phyloP scores from a whole-genome alignment of 176 grass and related monocot genomes.

The Hordeum marinum region DNA sequence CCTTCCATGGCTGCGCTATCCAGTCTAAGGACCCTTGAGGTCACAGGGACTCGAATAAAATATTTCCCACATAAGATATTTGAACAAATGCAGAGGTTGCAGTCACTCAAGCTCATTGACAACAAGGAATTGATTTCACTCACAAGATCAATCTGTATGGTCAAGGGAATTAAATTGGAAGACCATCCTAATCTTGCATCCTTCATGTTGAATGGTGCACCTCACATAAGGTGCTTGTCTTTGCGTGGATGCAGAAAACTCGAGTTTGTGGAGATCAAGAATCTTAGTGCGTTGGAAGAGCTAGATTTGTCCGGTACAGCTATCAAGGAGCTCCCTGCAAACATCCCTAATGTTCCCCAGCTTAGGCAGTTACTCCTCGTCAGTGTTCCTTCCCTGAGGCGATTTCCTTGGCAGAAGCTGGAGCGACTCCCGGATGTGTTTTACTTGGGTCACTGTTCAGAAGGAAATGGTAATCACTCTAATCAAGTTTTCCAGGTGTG shows the following conservation, averaged over 20 bases:
- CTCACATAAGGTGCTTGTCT: background rate
- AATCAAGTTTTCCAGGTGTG: background rate
- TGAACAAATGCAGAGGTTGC: too few species aligned
- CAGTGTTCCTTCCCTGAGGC: too few species aligned
- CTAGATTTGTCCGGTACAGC: background rate
- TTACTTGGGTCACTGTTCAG: background rate
- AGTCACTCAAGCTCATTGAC: background rate
- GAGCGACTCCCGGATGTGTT: too few species aligned
- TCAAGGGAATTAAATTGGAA: background rate
- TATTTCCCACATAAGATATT: too few species aligned
- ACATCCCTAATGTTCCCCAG: background rate
- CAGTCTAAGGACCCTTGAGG: too few species aligned
- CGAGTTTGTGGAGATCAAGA: background rate
- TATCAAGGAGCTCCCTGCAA: background rate
- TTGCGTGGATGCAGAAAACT: background rate
- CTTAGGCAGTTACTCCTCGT: background rate
- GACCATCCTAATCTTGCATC: background rate
- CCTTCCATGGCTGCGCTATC: too few species aligned
- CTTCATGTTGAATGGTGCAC: background rate
- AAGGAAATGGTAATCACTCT: background rate
- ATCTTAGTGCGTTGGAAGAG: background rate
- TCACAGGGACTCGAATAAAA: too few species aligned
- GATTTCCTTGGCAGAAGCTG: too few species aligned
- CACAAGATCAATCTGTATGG: background rate
- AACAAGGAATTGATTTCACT: background rate